Evolutionary conservation across 78 protist species (phyloP), one percentile per base, ranked within the genome.

Genomic region (Dictyostelium brefeldianum): DNA sequence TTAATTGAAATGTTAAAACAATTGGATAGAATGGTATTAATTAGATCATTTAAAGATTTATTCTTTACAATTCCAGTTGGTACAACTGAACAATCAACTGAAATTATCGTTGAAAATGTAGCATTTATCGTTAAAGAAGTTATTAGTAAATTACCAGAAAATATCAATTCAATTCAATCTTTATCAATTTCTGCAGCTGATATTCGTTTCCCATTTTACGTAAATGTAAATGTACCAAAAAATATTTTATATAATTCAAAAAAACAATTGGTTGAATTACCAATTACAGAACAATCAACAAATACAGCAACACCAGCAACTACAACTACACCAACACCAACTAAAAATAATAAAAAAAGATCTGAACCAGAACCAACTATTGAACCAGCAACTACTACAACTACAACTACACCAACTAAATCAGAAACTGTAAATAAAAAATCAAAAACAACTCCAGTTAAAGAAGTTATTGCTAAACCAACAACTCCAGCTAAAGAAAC

Each of bases 1-100:
- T 46, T 73, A 29, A 47, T 73, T 46, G 56, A 73, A 46, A 36
- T 5, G 46, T 73, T 73, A 73, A 73, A 73, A 20, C 25, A 73
- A 54, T 43, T 29, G 15, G 27, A 51, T 78, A 78, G 41, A 56
- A 18, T 54, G 36, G 18, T 36, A 22, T 78, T 78, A 10, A 36
- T 54, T 29, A 54, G 51, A 78, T 10, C 51, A 78, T 31, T 29
- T 18, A 56, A 15, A 14, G 11, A 29, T 2, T n/a, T 54, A 27
- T 18, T 18, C 17, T 75, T 75, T 47, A 78, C 71, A 14, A 5
- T 78, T 43, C 36, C 48, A 50, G 18, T 78, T 78, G 83, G 83
- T 78, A 56, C 12, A 18, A 7, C 31, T 18, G 83, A 78, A 54
- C 14, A n/a, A 17, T 20, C 71, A 54, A 36, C 7, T 12, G 59